phyloP scores from a whole-genome alignment of 2,329 filamentous ascomycete species.

The Epichloe sp. region DNA sequence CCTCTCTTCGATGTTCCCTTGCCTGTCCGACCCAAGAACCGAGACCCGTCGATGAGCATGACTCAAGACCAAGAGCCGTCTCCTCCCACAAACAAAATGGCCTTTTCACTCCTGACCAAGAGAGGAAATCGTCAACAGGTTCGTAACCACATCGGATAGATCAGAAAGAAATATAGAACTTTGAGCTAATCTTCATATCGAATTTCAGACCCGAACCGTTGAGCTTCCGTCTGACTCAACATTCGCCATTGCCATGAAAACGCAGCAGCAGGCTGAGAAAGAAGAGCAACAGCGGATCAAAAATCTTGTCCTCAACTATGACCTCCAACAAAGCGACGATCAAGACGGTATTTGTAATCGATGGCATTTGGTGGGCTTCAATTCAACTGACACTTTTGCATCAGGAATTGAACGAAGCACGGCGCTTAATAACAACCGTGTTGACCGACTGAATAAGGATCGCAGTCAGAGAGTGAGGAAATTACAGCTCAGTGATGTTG shows the following conservation, averaged over 20 bases:
- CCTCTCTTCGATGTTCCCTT: slow-evolving; percentile 91
- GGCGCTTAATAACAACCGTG: slow-evolving; percentile 38
- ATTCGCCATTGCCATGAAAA: slow-evolving; percentile 93
- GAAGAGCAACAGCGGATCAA: slow-evolving; percentile 99
- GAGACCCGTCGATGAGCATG: slow-evolving; percentile 35
- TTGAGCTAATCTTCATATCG: slow-evolving; percentile 2
- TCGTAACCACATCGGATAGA: neutral
- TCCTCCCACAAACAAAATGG: slow-evolving; percentile 53
- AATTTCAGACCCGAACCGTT: slow-evolving; percentile 67
- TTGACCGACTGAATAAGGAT: slow-evolving; percentile 45
- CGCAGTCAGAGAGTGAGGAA: slow-evolving; percentile 76
- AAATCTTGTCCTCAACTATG: slow-evolving; percentile 90
- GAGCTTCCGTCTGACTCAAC: slow-evolving; percentile 82
- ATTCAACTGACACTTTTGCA: slow-evolving; percentile 9
- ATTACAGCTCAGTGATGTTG: slow-evolving; percentile 89
- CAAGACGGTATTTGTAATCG: slow-evolving; percentile 50
- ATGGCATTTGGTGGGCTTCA: neutral
- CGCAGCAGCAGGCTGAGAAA: slow-evolving; percentile 83
- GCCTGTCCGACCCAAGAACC: slow-evolving; percentile 65
- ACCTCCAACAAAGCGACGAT: slow-evolving; percentile 74
- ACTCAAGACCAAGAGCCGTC: slow-evolving; percentile 14
- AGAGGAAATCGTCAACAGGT: slow-evolving; percentile 92
- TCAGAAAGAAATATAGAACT: neutral
- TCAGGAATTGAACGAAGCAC: slow-evolving; percentile 36
- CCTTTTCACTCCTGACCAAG: slow-evolving; percentile 91